Percentiles rank a stretch among this genome's conserved stretches.
Conservation (phyloP, 1,284 basidiomycete species). For the Rhizoctonia solani region DNA sequence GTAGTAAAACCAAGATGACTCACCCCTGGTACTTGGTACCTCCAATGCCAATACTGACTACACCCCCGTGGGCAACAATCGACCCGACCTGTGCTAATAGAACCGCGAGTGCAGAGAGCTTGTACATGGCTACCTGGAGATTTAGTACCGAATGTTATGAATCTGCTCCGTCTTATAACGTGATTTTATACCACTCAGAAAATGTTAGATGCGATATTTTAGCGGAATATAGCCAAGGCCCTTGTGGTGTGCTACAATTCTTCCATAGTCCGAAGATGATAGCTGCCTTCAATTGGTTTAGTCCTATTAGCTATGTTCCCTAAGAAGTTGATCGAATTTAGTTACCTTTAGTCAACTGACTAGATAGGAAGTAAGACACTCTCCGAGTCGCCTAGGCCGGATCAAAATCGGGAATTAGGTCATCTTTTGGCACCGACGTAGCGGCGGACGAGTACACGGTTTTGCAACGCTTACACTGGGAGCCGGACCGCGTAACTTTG, state of each 20-base stretch:
- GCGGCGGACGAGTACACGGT: no score
- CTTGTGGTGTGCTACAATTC: not conserved
- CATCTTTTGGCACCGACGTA: no score
- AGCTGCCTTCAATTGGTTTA: not conserved
- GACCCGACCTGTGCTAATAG: not conserved
- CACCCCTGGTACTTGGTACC: slow-evolving; percentile 20
- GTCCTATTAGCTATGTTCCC: not conserved
- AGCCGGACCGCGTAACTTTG: no score
- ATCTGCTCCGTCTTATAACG: not conserved
- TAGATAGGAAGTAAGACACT: no score
- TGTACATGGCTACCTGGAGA: not conserved
- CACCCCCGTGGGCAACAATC: slow-evolving; percentile 20
- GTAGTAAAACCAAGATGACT: not conserved
- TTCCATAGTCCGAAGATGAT: not conserved
- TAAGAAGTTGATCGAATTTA: no score
- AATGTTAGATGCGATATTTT: not conserved
- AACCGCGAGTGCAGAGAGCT: not conserved
- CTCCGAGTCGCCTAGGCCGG: no score
- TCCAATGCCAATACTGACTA: not conserved
- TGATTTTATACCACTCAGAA: not conserved
- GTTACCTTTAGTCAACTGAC: no score
- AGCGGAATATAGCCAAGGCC: not conserved
- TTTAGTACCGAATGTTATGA: not conserved
- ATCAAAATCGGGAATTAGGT: no score
- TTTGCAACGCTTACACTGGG: no score